Percentiles rank a stretch among this genome's conserved stretches.
Evolutionary conservation across 805 yeast genomes (phyloP).

Genomic region (Ogataea paraovalis): DNA sequence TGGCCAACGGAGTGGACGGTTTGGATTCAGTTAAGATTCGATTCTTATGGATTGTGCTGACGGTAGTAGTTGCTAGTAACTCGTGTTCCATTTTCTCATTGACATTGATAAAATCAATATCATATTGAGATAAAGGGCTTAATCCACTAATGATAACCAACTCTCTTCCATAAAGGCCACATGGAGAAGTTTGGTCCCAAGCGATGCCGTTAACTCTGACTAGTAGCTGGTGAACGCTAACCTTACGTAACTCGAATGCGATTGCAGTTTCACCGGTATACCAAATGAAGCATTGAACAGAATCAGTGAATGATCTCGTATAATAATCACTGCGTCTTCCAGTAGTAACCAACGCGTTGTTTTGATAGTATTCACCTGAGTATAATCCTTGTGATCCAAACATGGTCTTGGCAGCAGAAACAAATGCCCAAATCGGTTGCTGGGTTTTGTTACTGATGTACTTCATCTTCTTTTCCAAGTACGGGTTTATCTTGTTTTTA

Average conservation of each 20-base stretch:
- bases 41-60: constrained; percentile 33
- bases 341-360: constrained; percentile 36
- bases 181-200: constrained; percentile 63
- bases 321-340: constrained; percentile 29
- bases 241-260: constrained; percentile 46
- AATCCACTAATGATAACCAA: constrained; percentile 60
- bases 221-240: constrained; percentile 37
- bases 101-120: constrained; percentile 43
- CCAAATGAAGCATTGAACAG: constrained; percentile 38
- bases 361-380: constrained; percentile 36
- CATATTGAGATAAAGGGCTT: constrained; percentile 62
- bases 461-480: constrained; percentile 25
- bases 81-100: constrained; percentile 27
- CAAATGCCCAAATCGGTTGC: constrained; percentile 53
- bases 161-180: constrained; percentile 43
- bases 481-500: constrained; percentile 18
- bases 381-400: constrained; percentile 40
- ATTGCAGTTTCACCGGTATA: constrained; percentile 50
- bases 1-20: constrained; percentile 51
- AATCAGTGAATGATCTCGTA: constrained; percentile 20
- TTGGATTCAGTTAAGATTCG: constrained; percentile 31
- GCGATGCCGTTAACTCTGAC: constrained; percentile 60
- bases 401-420: constrained; percentile 50
- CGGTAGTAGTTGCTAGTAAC: constrained; percentile 30
- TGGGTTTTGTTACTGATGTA: constrained; percentile 19